Evolutionary conservation across 2,329 filamentous ascomycete genomes (phyloP).

Genomic region (Knufia fluminis): DNA sequence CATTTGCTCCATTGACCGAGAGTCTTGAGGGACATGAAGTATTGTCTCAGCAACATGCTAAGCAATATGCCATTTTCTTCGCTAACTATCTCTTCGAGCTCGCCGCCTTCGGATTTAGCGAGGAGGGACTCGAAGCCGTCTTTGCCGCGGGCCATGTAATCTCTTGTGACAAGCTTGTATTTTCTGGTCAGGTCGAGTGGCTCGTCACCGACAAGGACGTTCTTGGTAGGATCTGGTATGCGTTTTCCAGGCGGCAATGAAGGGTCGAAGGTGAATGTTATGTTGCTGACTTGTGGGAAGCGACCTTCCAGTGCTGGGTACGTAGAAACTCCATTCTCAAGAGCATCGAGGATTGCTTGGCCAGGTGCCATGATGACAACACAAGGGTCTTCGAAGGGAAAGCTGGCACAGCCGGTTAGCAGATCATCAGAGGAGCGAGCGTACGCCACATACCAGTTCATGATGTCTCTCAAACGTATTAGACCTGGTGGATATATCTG

Average conservation of each 20-base stretch:
- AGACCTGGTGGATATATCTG: conserved; percentile 78
- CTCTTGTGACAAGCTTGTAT: conserved; percentile 69
- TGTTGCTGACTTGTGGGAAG: conserved; percentile 81
- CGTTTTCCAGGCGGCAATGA: conserved; percentile 51
- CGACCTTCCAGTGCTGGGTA: conserved; percentile 77
- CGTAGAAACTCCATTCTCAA: conserved; percentile 73
- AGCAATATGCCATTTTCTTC: conserved; percentile 84
- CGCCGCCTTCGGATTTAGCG: conserved; percentile 65
- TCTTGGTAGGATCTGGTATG: conserved; percentile 38
- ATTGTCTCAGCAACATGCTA: conserved; percentile 77
- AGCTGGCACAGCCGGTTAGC: conserved; percentile 31
- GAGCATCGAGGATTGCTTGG: conserved; percentile 62
- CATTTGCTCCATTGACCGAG: conserved; percentile 71
- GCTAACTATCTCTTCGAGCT: conserved; percentile 66
- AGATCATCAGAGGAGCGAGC: neutral
- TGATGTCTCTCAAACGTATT: conserved; percentile 68
- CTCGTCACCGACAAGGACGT: conserved; percentile 50
- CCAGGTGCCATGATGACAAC: conserved; percentile 67
- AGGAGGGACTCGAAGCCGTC: conserved; percentile 73
- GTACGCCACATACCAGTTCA: conserved; percentile 48
- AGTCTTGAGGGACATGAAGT: conserved; percentile 78
- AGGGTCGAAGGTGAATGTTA: conserved; percentile 64
- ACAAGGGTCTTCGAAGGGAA: conserved; percentile 85
- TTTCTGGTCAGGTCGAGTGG: conserved; percentile 53
- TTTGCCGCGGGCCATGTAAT: conserved; percentile 83